phyloP scores from a whole-genome alignment of 768 basidiomycete genomes.

The Xerocomus brunneocitrinus region DNA sequence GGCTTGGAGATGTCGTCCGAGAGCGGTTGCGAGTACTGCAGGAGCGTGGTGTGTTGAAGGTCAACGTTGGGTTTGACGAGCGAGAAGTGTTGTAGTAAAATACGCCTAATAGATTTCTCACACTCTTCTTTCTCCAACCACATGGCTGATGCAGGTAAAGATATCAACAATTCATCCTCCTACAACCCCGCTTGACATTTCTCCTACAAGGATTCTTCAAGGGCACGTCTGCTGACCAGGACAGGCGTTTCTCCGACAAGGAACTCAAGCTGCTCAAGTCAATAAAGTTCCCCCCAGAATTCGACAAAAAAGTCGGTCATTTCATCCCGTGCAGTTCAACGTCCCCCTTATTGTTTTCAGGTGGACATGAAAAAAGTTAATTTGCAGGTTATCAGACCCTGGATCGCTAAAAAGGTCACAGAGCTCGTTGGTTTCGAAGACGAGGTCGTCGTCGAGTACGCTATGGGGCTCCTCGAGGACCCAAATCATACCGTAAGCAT shows the following conservation, averaged over 20 bases:
- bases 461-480: constrained; percentile 91
- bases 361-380: constrained; percentile 97
- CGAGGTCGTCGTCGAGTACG: constrained; percentile 95
- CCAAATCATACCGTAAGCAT: constrained; percentile 67
- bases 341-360: constrained; percentile 31
- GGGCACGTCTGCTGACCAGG: constrained; percentile 87
- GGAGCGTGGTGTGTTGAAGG: constrained; percentile 26
- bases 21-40: constrained; percentile 19
- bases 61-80: constrained; percentile 30
- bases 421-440: constrained; percentile 93
- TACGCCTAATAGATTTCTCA: constrained; percentile 16
- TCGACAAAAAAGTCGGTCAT: constrained; percentile 71
- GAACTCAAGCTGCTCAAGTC: constrained; percentile 82
- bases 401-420: constrained; percentile 91
- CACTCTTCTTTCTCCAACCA: constrained; percentile 16
- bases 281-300: constrained; percentile 88
- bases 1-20: constrained; percentile 21
- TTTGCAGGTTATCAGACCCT: constrained; percentile 83
- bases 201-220: constrained; percentile 70
- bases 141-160: constrained; percentile 58
- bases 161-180: constrained; percentile 7
- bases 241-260: constrained; percentile 92
- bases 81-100: constrained; percentile 24
- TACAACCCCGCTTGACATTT: constrained; percentile 8
- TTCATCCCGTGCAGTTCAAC: background rate